Evolutionary conservation across 768 basidiomycete species (phyloP), one percentile per base, ranked within the genome.

Genomic region (Boletus rubroflammeus): DNA sequence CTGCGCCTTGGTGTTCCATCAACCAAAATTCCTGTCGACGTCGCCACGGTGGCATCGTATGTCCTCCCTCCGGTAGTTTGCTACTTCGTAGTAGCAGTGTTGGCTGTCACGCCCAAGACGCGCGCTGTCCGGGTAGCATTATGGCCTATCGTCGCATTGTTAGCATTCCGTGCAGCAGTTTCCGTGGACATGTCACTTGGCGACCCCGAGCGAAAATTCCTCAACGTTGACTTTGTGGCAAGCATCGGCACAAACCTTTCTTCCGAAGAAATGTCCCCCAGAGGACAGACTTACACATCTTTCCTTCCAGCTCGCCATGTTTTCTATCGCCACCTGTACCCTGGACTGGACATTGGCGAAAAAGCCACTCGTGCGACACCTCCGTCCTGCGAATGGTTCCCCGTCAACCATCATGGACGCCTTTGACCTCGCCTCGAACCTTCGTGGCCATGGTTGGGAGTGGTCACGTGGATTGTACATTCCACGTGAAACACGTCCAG

Each of bases 381-480:
- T 52, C 21, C 58, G 54, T 31, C 60, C 58, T 28, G 26, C 26
- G 11, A 51, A 47, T 3, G 26, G 47, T 21, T 26, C 43, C 11
- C 35, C 50, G 6, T 54, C 57, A 2, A 38, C 39, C 40, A 17
- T 55, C 32, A 38, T 52, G 40, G 77, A 87, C 51, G 77, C 78
- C 2, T 57, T 77, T 14, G 83, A 86, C 50, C 73, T 88, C 19
- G 57, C 56, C 25, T 71, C 68, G 59, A 83, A 78, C 55, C 59
- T 81, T 14, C 81, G 86, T 17, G 86, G 85, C 7, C 62, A 73
- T 43, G 83, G 81, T 14, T 87, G 85, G 85, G 70, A 78, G 40
- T 85, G 82, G 79, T 81, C 83, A 2, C 58, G 67, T 28, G 56
- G 61, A 25, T 14, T 64, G 10, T 49, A 62, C 44, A 34, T 69